These are phyloP conservation scores for Ambrosiella cleistominuta DNA, from an alignment of 2,329 filamentous ascomycete genomes.

Conservation along the genomic window DNA sequence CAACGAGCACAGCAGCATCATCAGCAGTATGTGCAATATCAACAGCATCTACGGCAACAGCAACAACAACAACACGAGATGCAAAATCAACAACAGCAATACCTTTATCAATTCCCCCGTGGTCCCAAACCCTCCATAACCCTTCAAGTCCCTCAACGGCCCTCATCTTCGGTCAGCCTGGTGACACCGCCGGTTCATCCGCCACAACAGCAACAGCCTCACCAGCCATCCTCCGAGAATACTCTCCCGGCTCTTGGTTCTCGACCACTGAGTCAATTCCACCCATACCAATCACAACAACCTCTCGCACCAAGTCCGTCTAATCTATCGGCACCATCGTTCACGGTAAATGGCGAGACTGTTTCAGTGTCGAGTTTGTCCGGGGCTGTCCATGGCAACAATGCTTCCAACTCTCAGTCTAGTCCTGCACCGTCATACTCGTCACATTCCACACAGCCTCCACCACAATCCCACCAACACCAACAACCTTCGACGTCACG, in stretches of 20 bases:
- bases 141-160: background rate
- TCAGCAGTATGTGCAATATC: constrained; percentile 2
- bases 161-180: background rate
- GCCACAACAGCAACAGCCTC: background rate
- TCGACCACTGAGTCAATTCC: no score
- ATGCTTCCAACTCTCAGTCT: background rate
- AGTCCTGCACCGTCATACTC: background rate
- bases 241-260: no score
- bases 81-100: background rate
- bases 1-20: background rate
- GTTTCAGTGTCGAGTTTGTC: background rate
- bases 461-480: background rate
- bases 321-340: background rate
- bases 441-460: background rate
- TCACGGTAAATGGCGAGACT: background rate
- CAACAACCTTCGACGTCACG: background rate
- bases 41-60: background rate
- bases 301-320: no score
- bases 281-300: no score
- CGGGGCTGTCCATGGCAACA: background rate
- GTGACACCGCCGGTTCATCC: background rate
- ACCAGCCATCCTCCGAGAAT: no score
- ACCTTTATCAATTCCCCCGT: background rate
- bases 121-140: background rate
- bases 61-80: background rate